These are phyloP conservation scores for Rhizoclosmatium sp. DNA, from an alignment of 192 early-diverging fungal species.

Conservation along the genomic window DNA sequence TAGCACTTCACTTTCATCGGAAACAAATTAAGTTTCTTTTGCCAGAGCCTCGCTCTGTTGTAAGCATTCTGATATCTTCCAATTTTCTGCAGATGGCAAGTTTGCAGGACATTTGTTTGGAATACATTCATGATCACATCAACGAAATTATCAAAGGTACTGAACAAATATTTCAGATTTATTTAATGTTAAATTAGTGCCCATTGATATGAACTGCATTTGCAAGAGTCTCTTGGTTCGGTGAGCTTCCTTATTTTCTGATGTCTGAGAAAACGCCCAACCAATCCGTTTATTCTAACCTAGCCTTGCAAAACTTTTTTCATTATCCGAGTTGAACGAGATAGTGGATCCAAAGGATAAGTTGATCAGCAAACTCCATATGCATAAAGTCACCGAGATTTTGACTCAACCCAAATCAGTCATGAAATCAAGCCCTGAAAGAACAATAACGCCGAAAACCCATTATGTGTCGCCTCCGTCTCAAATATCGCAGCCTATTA, in stretches of 20 bases:
- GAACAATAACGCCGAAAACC: constrained; percentile 24
- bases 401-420: background rate
- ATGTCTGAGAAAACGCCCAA: background rate
- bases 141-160: constrained; percentile 56
- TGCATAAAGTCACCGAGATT: constrained; percentile 11
- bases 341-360: constrained; percentile 55
- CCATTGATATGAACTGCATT: constrained; percentile 60
- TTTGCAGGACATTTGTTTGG: constrained; percentile 54
- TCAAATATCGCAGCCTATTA: too few species aligned
- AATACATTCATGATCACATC: constrained; percentile 58
- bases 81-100: constrained; percentile 60
- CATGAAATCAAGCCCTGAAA: background rate
- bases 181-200: constrained; percentile 36
- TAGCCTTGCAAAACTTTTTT: constrained; percentile 49
- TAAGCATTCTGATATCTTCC: constrained; percentile 61
- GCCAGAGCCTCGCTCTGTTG: constrained; percentile 52
- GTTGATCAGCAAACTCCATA: constrained; percentile 42
- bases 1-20: constrained; percentile 8
- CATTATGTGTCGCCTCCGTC: constrained; percentile 21
- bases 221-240: constrained; percentile 40
- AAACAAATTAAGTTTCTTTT: constrained; percentile 24
- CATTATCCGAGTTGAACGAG: constrained; percentile 39
- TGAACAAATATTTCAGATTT: background rate
- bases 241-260: constrained; percentile 34
- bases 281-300: background rate